Evolutionary conservation across 495 filamentous ascomycete species (phyloP), one percentile per base, ranked within the genome.

Genomic region (Pseudevernia furfuracea): DNA sequence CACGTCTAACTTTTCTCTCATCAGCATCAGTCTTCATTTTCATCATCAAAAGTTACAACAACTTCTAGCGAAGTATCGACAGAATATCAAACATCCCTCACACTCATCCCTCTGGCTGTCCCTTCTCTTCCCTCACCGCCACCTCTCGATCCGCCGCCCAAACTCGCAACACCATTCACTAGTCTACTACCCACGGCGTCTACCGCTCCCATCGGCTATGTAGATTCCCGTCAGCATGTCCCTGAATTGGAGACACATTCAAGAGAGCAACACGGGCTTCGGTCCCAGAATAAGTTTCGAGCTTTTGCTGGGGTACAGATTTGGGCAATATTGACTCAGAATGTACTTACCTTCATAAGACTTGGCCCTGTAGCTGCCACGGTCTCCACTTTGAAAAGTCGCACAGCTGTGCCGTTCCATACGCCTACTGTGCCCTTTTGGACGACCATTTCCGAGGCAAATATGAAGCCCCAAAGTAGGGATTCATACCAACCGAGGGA

Each of bases 401-500:
- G 87, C 71, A 98, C 91, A 2, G 76, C 75, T 7, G 95, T 97
- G 23, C 90, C 88, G 68, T 96, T 97, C 94, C 94, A 98, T 3
- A 97, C 86, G 21, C 94, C 93, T n/a, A 91, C 87, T 2, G 89
- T 92, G 38, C 94, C 94, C 74, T 86, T 90, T 28, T 69, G 67
- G 5, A 96, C 87, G 55, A 91, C 84, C 84, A 96, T 90, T 75
- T 98, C 94, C 66, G 84, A 86, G 37, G 87, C 83, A 75, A 97
- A 98, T 67, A 96, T 85, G 75, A 96, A 92, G n/a, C 90, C 86
- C 94, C 94, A 98, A 10, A 98, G 83, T 25, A 97, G 75, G 0
- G 88, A 91, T 72, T 97, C 91, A 70, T 98, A 98, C 94, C 94
- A 98, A 57, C 95, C 94, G 44, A 98, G 82, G 0, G 90, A 89